Base-by-base conservation (phyloP, 2,329 filamentous ascomycete species). In the Claviceps sp. region DNA sequence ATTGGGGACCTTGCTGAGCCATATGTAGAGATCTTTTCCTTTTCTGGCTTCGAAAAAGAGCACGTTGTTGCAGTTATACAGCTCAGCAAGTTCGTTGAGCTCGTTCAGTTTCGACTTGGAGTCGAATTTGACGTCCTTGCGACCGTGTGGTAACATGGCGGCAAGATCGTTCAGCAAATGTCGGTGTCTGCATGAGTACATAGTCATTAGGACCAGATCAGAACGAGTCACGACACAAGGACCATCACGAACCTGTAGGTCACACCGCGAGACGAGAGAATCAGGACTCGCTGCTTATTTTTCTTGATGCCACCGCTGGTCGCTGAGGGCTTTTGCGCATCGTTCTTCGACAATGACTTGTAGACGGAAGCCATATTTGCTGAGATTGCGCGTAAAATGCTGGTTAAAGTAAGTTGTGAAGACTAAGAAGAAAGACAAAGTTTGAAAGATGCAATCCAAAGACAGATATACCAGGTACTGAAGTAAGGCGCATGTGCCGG, bases 11-110 rank as follows among this genome's bases (percentile, higher is more conserved):
- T 94, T 95, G 68, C 85, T 83, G 63, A 96, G 79, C 89, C 89
- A 96, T 56, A 94, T 74, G 69, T 97, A 98, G 20, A 97, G 75
- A 74, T 97, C 93, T 70, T 95, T 85, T 54, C 85, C 87, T 70
- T 97, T 98, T 54, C 90, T 79, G 45, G 90, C 90, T 72, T 98
- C 91, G 65, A 96, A 94, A 72, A 95, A 98, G 55, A 96, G 78
- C 52, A 93, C 80, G 65, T 94, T 91, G 71, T 95, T 95, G 78
- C 88, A 94, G 65, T 93, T 94, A 75, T 94, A 93, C 34, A 95
- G 60, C 63, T 85, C 80, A 52, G 75, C 75, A 43, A 80, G 71
- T 63, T 90, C 87, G 70, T 93, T 93, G 49, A 95, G 79, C 65
- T 86, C 75, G 77, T 82, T 78, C 60, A 89, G 77, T 73, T 93